A percentile compares a stretch with the other conserved stretches of the same genome.
Conservation (phyloP, 1,284 basidiomycete genomes). For the Erythrobasidium hasegawianum region DNA sequence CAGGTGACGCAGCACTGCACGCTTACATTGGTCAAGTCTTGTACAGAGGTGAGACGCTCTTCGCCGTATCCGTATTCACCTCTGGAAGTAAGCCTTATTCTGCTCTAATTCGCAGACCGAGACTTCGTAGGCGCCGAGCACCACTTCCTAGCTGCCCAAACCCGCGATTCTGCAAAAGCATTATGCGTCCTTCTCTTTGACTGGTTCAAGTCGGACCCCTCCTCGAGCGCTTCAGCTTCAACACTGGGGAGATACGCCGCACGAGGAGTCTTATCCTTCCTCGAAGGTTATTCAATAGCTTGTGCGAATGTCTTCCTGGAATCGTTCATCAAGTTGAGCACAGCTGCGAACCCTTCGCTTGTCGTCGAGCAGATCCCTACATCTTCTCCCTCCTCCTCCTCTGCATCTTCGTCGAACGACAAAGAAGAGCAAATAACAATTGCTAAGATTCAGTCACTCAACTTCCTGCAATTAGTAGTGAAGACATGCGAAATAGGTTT, state of each 20-base stretch:
- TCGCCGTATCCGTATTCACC: neutral
- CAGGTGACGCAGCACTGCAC: slow-evolving; percentile 78
- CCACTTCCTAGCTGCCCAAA: slow-evolving; percentile 76
- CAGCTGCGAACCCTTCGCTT: slow-evolving; percentile 53
- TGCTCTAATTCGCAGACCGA: slow-evolving; percentile 58
- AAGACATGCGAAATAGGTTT: slow-evolving; percentile 73
- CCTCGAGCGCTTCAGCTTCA: slow-evolving; percentile 39
- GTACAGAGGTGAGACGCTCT: slow-evolving; percentile 73
- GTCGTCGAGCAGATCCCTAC: slow-evolving; percentile 48
- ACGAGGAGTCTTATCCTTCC: slow-evolving; percentile 77
- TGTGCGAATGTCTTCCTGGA: slow-evolving; percentile 78
- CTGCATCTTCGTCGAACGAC: slow-evolving; percentile 38
- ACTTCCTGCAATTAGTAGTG: slow-evolving; percentile 82
- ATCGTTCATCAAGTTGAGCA: slow-evolving; percentile 63
- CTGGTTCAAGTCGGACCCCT: slow-evolving; percentile 59
- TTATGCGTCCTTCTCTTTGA: slow-evolving; percentile 77
- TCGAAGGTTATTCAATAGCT: slow-evolving; percentile 78
- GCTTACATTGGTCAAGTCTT: slow-evolving; percentile 82
- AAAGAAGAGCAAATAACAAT: slow-evolving; percentile 56
- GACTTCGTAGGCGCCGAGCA: slow-evolving; percentile 68
- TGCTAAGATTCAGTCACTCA: slow-evolving; percentile 68
- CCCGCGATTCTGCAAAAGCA: slow-evolving; percentile 75
- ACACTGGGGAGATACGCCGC: slow-evolving; percentile 68
- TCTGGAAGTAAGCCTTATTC: neutral
- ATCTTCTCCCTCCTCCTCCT: slow-evolving; percentile 35